Conservation (phyloP, 768 basidiomycete species). For the Boletus edulis region DNA sequence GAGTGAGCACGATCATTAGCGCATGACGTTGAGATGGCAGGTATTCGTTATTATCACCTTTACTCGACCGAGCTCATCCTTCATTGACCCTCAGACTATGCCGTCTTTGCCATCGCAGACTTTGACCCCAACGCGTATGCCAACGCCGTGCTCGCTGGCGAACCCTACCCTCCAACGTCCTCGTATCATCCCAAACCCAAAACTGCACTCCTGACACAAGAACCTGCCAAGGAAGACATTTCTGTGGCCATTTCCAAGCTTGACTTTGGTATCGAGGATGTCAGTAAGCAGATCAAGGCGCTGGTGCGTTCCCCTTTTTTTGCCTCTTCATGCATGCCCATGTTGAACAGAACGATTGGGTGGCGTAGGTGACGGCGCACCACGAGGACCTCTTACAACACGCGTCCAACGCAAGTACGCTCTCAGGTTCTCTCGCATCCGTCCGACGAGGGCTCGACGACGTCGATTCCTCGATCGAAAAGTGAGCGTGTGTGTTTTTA, state of each 20-base stretch:
- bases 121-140: conserved; percentile 93
- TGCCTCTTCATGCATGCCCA: too few species aligned
- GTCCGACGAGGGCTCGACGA: conserved; percentile 72
- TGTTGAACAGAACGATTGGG: neutral
- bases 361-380: conserved; percentile 70
- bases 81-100: conserved; percentile 52
- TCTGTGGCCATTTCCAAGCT: conserved; percentile 87
- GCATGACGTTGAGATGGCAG: conserved; percentile 17
- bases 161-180: conserved; percentile 59
- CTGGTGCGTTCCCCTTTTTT: conserved; percentile 53
- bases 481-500: conserved; percentile 41
- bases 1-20: too few species aligned
- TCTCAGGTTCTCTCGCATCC: conserved; percentile 65
- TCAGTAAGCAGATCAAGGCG: conserved; percentile 83
- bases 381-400: conserved; percentile 81
- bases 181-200: conserved; percentile 21
- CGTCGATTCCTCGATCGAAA: conserved; percentile 72
- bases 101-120: conserved; percentile 65
- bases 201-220: conserved; percentile 34
- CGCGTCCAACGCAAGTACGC: conserved; percentile 70
- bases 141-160: conserved; percentile 83
- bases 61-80: neutral
- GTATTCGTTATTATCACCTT: conserved; percentile 7
- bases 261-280: conserved; percentile 85
- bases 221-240: conserved; percentile 79